phyloP scores from a whole-genome alignment of 495 filamentous ascomycete genomes.

The Penicillium bovifimosum region DNA sequence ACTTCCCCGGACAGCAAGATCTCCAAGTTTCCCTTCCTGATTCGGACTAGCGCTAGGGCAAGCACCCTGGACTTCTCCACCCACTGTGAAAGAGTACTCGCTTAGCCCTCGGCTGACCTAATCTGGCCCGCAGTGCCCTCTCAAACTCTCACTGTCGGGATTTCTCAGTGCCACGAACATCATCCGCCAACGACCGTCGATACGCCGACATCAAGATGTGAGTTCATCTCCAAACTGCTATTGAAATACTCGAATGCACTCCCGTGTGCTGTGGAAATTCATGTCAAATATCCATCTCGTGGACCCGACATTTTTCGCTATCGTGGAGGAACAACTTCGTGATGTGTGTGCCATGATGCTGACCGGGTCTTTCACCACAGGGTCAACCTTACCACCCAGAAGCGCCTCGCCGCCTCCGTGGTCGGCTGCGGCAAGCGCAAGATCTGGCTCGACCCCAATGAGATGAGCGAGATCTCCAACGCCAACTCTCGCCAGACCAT shows the following conservation, averaged over 20 bases:
- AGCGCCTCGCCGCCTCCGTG: conserved; percentile 97
- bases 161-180: conserved; percentile 49
- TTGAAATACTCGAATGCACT: conserved; percentile 5
- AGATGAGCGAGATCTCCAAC: conserved; percentile 98
- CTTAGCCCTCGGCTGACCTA: conserved; percentile 47
- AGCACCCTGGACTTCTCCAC: neutral
- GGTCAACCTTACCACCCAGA: conserved; percentile 99
- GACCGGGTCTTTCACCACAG: conserved; percentile 47
- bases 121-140: conserved; percentile 31
- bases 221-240: conserved; percentile 34
- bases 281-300: conserved; percentile 11
- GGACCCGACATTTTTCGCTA: conserved; percentile 11
- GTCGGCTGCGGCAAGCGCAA: conserved; percentile 98
- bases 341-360: conserved; percentile 28
- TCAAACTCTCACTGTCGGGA: conserved; percentile 44
- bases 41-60: conserved; percentile 17
- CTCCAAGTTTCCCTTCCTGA: conserved; percentile 7
- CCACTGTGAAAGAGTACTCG: conserved; percentile 31
- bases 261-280: conserved; percentile 12
- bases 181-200: conserved; percentile 51
- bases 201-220: conserved; percentile 53
- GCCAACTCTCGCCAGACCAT: conserved; percentile 99
- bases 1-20: conserved; percentile 8
- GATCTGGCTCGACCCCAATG: conserved; percentile 99
- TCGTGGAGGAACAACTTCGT: conserved; percentile 11